Evolutionary conservation across 768 basidiomycete species (phyloP), one percentile per base, ranked within the genome.

Genomic region (Coprinellus aureogranulatus): DNA sequence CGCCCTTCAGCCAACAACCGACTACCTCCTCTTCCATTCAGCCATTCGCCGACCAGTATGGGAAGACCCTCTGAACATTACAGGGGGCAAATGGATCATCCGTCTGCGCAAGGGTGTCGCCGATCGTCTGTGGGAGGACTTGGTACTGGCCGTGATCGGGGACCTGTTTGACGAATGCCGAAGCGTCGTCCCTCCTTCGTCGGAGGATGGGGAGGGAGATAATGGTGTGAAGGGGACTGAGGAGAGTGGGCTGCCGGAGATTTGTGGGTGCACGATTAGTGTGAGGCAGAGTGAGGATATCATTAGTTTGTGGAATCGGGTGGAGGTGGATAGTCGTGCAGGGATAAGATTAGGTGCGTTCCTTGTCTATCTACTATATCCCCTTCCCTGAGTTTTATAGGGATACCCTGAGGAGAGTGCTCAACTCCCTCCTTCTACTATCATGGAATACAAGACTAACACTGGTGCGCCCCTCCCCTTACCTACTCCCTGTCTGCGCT

Each of bases 371-470:
- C 5, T 59, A 44, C 25, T 39, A 49, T 25, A 2, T 25, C 30
- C 8, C 12, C 20, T 27, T 39, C 37, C 23, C 48, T 26, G 20
- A 22, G 54, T 54, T 50, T 56, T 52, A 30, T 30, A 95, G 94
- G 70, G 92, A 94, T 64, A 89, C 87, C 2, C 84, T 98, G 62
- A 81, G 89, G 47, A 73, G 74, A 64, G 85, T 92, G 14, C 80
- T 98, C 47, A 83, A 85, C 78, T 98, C 16, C 88, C 94, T 12
- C 66, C 84, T 1, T 76, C 82, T 20, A 95, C 93, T 1, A 81
- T 87, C 59, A 90, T 96, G 86, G 94, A 98, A 69, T 98, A 97
- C 72, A 95, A 96, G 70, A 89, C 92, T 10, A 96, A 96, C 72
- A 93, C 89, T 60, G 91, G 91, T 89, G 57, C 42, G 81, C 60